These are phyloP conservation scores for Torulaspora delbrueckii DNA, from an alignment of 805 yeast species.

Conservation along the genomic window DNA sequence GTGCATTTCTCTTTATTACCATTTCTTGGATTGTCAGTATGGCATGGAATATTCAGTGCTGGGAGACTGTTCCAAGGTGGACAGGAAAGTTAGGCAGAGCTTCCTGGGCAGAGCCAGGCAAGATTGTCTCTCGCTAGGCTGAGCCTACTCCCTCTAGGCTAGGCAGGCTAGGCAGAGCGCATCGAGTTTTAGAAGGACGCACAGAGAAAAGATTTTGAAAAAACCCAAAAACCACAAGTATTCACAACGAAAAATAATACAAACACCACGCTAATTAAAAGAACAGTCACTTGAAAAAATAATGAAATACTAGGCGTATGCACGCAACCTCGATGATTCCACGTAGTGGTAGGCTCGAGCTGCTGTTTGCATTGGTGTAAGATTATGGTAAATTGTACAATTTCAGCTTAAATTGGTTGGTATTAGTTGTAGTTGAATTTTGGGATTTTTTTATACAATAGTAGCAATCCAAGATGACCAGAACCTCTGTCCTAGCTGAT, in stretches of 20 bases:
- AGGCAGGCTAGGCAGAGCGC: neutral
- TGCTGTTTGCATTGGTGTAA: neutral
- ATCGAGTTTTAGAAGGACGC: neutral
- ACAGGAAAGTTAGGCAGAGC: too few relatives aligned
- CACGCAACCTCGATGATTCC: slow-evolving; percentile 1
- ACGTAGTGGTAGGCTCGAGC: neutral
- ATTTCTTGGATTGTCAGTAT: slow-evolving; percentile 1
- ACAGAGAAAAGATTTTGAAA: neutral
- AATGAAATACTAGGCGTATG: neutral
- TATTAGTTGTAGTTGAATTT: neutral
- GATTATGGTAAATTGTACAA: neutral
- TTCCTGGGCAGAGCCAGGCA: neutral
- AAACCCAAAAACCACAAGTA: slow-evolving; percentile 3
- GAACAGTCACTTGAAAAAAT: slow-evolving; percentile 13
- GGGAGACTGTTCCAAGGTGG: neutral
- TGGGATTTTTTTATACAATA: neutral
- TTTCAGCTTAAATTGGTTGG: neutral
- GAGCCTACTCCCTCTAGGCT: neutral
- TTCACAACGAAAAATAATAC: neutral
- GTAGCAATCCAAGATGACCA: slow-evolving; percentile 63
- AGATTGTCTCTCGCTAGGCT: too few relatives aligned
- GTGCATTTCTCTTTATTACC: neutral
- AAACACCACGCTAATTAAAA: neutral
- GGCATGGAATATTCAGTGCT: neutral
- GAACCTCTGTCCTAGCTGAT: slow-evolving; percentile 97